phyloP scores from a whole-genome alignment of 257 asterid genomes.

The Salvia hispanica region DNA sequence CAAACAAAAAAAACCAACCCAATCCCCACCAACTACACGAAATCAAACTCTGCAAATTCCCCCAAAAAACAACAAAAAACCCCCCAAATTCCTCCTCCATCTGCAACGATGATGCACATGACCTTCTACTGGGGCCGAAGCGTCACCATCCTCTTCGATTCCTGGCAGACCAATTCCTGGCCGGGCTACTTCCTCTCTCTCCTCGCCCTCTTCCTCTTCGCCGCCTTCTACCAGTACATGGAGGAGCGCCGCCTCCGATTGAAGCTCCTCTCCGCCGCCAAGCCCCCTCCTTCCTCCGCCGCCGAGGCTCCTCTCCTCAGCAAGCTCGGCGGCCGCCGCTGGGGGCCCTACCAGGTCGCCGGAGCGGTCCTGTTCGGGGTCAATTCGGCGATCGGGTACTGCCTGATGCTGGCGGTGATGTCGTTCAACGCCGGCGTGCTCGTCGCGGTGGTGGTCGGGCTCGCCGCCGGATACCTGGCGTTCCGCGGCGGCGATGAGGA shows the following conservation, averaged over 20 bases:
- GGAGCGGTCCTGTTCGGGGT: conserved; percentile 65
- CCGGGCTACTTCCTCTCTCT: conserved; percentile 62
- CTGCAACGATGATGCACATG: conserved; percentile 93
- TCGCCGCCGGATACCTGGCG: conserved; percentile 63
- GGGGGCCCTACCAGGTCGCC: conserved; percentile 38
- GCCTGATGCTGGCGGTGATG: conserved; percentile 87
- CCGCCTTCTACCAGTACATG: conserved; percentile 78
- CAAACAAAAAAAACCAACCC: background rate
- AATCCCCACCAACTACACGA: background rate
- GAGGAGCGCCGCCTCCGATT: conserved; percentile 78
- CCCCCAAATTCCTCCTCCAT: background rate
- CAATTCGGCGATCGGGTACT: conserved; percentile 78
- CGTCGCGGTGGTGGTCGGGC: conserved; percentile 65
- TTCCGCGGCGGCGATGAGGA: conserved; percentile 67
- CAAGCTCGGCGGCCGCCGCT: conserved; percentile 30
- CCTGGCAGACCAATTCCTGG: conserved; percentile 86
- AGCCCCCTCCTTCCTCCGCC: conserved; percentile 24
- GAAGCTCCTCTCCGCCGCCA: conserved; percentile 42
- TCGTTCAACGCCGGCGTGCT: conserved; percentile 87
- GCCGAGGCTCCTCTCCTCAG: conserved; percentile 36
- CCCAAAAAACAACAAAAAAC: background rate
- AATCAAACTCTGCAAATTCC: background rate
- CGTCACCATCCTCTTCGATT: conserved; percentile 84
- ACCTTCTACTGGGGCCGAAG: conserved; percentile 89
- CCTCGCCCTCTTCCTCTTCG: conserved; percentile 55